Percentiles rank a stretch among this genome's conserved stretches.
Evolutionary conservation across 1,284 basidiomycete species (phyloP).

Genomic region (Cryptococcus sp.): DNA sequence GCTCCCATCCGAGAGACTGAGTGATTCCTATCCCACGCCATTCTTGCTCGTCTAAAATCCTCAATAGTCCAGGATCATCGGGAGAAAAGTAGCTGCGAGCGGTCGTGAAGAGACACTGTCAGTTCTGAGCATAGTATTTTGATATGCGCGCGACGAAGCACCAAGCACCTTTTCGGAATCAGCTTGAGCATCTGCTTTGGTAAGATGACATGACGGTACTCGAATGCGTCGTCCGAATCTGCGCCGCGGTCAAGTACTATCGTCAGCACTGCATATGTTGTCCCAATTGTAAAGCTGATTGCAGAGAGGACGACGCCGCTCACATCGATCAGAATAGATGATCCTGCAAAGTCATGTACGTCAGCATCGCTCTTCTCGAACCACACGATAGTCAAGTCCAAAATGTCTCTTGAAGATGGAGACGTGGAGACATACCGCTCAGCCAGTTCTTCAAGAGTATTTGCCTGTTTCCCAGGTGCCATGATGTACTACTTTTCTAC

Average conservation of each 20-base stretch:
- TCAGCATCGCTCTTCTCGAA: slow-evolving; percentile 8
- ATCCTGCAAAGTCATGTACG: slow-evolving; percentile 30
- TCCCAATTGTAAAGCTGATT: background rate
- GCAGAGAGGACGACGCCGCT: slow-evolving; percentile 15
- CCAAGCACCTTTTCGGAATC: slow-evolving; percentile 76
- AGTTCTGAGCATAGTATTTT: background rate
- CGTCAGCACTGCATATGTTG: background rate
- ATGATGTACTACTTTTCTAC: slow-evolving; percentile 8
- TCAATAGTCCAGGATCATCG: slow-evolving; percentile 74
- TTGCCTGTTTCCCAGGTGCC: slow-evolving; percentile 28
- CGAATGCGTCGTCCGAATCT: slow-evolving; percentile 58
- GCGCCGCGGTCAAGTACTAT: slow-evolving; percentile 7
- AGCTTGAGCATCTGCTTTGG: slow-evolving; percentile 85
- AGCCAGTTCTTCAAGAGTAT: slow-evolving; percentile 49
- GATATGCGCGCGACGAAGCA: background rate
- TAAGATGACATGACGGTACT: slow-evolving; percentile 87
- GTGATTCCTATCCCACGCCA: slow-evolving; percentile 96
- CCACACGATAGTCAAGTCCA: background rate
- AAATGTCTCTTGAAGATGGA: background rate
- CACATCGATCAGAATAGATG: slow-evolving; percentile 52
- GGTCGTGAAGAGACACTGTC: background rate
- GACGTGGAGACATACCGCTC: slow-evolving; percentile 39
- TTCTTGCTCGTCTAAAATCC: slow-evolving; percentile 80
- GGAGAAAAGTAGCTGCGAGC: slow-evolving; percentile 59
- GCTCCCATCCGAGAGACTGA: slow-evolving; percentile 94